These are phyloP conservation scores for Amaranthus hypochondriacus DNA, from an alignment of 148 eudicot genomes.

Conservation along the genomic window DNA sequence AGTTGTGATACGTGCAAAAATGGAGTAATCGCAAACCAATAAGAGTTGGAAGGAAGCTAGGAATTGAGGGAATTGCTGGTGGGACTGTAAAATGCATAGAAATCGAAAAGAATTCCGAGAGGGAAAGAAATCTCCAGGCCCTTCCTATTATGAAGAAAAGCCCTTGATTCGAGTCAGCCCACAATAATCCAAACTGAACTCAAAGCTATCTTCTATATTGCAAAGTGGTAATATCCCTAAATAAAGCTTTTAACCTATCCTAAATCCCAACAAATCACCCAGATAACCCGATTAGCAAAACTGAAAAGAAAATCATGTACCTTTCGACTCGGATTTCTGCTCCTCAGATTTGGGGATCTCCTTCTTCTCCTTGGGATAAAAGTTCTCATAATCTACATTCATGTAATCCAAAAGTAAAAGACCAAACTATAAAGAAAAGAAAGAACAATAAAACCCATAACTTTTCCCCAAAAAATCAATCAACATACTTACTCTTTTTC, in stretches of 20 bases:
- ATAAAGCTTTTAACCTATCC: background rate
- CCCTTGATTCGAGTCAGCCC: background rate
- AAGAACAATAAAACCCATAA: background rate
- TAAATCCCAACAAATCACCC: background rate
- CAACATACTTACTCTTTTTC: constrained; percentile 56
- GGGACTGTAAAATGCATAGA: no score
- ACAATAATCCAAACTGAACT: background rate
- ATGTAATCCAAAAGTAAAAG: background rate
- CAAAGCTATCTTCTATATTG: background rate
- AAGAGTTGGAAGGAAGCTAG: no score
- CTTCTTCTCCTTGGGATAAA: constrained; percentile 75
- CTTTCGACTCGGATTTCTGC: constrained; percentile 71
- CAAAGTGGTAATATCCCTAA: background rate
- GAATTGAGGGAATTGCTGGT: no score
- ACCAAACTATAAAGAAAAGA: background rate
- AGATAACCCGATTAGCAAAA: background rate
- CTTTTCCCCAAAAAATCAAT: background rate
- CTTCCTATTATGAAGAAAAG: background rate
- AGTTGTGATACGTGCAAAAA: no score
- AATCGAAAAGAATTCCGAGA: no score
- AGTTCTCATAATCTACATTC: constrained; percentile 70
- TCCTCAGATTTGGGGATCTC: constrained; percentile 66
- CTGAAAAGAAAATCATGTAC: constrained; percentile 23
- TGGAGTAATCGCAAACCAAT: no score
- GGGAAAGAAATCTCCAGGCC: no score